Conservation (phyloP, 2,329 filamentous ascomycete genomes). For the Cordyceps cateniannulata region DNA sequence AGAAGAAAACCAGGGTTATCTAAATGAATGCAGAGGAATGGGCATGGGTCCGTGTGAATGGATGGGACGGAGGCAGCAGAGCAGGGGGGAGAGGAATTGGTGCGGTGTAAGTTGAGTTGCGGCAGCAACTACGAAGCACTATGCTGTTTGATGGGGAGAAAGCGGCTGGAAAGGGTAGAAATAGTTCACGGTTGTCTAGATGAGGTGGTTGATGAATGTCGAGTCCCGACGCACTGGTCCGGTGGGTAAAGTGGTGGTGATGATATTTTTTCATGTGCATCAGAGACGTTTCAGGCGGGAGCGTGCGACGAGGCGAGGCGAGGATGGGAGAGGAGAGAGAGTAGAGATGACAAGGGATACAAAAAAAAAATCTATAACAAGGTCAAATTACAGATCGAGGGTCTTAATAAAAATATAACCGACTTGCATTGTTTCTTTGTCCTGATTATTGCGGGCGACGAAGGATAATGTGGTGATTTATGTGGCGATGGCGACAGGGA, state of each 20-base stretch:
- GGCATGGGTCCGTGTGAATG: background rate
- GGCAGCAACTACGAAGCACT: background rate
- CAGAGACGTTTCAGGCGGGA: constrained; percentile 7
- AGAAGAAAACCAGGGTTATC: background rate
- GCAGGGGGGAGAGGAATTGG: background rate
- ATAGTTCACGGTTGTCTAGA: background rate
- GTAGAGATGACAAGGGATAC: background rate
- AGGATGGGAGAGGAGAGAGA: background rate
- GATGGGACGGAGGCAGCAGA: background rate
- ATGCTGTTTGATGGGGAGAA: background rate
- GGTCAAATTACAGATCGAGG: background rate
- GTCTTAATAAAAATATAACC: background rate
- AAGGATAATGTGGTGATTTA: background rate
- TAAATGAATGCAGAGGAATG: background rate
- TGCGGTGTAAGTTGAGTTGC: background rate
- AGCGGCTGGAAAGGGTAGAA: background rate
- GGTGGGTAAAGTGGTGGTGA: background rate
- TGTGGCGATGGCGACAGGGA: background rate
- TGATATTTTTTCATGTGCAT: background rate
- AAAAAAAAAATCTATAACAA: background rate
- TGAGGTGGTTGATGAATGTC: background rate
- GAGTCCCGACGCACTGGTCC: background rate
- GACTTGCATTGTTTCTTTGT: background rate
- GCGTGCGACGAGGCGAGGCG: background rate
- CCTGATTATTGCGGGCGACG: background rate